Conservation (phyloP, 2,329 filamentous ascomycete species). For the Helminthosporium solani region DNA sequence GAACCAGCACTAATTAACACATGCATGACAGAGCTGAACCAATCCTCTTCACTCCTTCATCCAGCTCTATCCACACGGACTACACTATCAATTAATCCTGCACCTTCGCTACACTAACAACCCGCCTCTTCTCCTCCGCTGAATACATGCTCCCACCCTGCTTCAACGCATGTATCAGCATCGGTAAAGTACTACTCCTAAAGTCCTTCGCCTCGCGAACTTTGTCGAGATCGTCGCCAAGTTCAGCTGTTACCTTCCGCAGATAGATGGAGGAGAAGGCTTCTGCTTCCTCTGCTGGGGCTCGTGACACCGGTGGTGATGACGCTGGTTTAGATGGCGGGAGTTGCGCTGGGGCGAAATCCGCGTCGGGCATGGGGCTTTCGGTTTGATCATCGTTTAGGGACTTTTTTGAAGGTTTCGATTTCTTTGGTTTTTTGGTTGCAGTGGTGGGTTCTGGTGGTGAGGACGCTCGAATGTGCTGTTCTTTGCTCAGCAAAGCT, state of each 20-base stretch:
- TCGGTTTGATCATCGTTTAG: constrained; percentile 21
- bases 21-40: no score
- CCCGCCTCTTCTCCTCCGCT: constrained; percentile 52
- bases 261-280: constrained; percentile 68
- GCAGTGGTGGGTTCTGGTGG: no score
- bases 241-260: constrained; percentile 66
- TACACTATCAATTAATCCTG: constrained; percentile 1
- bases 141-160: constrained; percentile 66
- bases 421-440: constrained; percentile 1
- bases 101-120: constrained; percentile 28
- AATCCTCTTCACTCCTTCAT: no score
- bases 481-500: no score
- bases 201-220: constrained; percentile 70
- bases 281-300: constrained; percentile 14
- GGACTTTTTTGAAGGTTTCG: constrained; percentile 4
- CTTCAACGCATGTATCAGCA: constrained; percentile 67
- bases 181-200: constrained; percentile 59
- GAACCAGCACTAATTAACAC: no score
- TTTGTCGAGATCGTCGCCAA: constrained; percentile 72
- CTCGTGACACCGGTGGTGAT: constrained; percentile 5
- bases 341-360: not conserved
- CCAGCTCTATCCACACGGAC: constrained; percentile 17
- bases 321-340: constrained; percentile 4
- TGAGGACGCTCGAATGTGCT: no score
- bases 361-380: constrained; percentile 20